Evolutionary conservation across 148 eudicot genomes (phyloP).

Genomic region (Fagopyrum tataricum): DNA sequence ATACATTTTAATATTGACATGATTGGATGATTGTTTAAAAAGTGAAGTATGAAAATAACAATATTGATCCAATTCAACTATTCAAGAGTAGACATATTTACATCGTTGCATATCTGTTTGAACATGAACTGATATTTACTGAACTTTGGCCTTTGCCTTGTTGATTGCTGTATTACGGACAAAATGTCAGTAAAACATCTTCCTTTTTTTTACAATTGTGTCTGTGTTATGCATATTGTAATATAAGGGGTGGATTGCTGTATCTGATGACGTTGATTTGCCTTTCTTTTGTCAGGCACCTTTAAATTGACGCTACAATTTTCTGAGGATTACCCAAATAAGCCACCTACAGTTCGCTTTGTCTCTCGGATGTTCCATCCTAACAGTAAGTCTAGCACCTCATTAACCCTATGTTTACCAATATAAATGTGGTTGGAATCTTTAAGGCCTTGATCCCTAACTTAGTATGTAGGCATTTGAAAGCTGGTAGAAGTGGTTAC

Average conservation of each 20-base stretch:
- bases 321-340: constrained; percentile 58
- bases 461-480: background rate
- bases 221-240: background rate
- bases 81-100: background rate
- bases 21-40: background rate
- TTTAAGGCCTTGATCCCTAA: background rate
- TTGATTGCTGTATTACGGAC: background rate
- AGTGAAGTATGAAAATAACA: background rate
- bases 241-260: background rate
- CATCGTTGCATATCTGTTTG: background rate
- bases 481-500: background rate
- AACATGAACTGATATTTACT: background rate
- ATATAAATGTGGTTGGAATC: background rate
- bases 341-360: constrained; percentile 63
- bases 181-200: background rate
- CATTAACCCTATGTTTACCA: background rate
- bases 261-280: background rate
- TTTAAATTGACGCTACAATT: constrained; percentile 66
- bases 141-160: background rate
- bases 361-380: constrained; percentile 70
- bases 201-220: background rate
- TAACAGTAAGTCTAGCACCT: constrained; percentile 37
- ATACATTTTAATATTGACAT: background rate
- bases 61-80: background rate
- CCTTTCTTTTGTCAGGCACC: constrained; percentile 39